Base-by-base conservation (phyloP, 2,329 filamentous ascomycete genomes). In the Dactylella cylindrospora region DNA sequence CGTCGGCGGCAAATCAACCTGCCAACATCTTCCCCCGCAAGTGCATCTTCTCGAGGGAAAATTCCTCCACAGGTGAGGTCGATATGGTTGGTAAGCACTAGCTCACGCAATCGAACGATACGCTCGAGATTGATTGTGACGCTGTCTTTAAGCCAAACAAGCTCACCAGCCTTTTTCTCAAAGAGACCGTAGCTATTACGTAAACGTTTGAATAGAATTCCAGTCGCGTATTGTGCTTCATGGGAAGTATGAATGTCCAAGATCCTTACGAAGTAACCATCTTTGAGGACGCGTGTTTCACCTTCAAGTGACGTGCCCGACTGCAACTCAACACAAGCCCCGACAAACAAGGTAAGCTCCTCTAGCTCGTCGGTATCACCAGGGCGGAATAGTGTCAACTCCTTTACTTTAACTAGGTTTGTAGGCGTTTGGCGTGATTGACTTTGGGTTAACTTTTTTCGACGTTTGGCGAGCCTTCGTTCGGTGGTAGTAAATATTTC, bases 1-100 rank as follows among this genome's bases (percentile, higher is more conserved):
- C 35, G 29, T 6, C 49, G 43, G 2, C 57, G 49, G n/a, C 57
- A 62, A 19, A 62, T 54, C 7, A 62, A 26, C 15, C 57, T 54
- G 6, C 57, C 57, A 7, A 22, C 15, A 13, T 41, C 28, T 10
- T 62, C 49, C 2, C 43, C 49, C 17, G 12, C 7, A 12, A 12
- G 12, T 5, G 29, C 49, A 5, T 62, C 57, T 5, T 39, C 32
- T 8, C 35, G 25, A 5, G 57, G 49, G 7, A 54, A 28, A 12
- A 62, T 41, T 0, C 44, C 57, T 1, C 49, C 57, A 25, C 57
- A 62, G 1, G 57, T 62, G 1, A 26, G 38, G 12, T 62, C 57
- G 0, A 39, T 50, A 23, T 62, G 44, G 17, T 62, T 62, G 0
- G 57, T 62, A 7, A 62, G 13, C 1, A 62, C 19, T 1, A 62